Evolutionary conservation across 2,329 filamentous ascomycete species (phyloP), one percentile per base, ranked within the genome.

Genomic region (Magnaporthiopsis rhizophila): DNA sequence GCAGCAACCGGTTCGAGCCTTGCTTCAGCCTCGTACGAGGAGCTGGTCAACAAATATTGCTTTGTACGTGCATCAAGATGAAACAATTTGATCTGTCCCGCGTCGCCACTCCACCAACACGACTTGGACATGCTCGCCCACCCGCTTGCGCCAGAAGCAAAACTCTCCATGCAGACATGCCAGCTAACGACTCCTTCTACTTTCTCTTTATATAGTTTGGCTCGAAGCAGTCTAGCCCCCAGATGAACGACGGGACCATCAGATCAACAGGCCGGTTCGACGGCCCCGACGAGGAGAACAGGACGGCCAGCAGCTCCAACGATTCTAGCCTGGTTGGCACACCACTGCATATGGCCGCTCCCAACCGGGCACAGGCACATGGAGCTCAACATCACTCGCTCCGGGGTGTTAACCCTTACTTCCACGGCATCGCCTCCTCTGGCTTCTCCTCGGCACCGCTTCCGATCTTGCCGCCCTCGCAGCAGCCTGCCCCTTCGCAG

Each of bases 31-130:
- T 93, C 94, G 66, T 98, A 99, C 76, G 91, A 96, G 78, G 95
- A 99, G 79, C 85, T 99, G 69, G 90, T 99, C 77, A 93, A 96
- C 82, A 97, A 96, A 82, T 99, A 97, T 83, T 99, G 95, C 84
- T 99, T 98, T 86, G 94, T 97, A 94, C 87, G 94, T 96, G 84
- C 84, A 74, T 77, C 77, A 69, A 74, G 74, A 62, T 67, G 58
- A 53, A 53, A 53, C 45, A 24, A 53, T 53, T 18, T 58, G n/a
- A 58, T 4, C 8, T 8, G 21, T 53, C 21, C 21, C 21, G 18
- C 45, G 15, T 9, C 21, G n/a, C 45, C 45, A 53, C n/a, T n/a
- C 18, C 45, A 53, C 18, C 21, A 53, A 53, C 3, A 2, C 45
- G 7, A 9, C 26, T 18, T 69, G 67, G 68, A 68, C 53, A 64